Conservation (phyloP, 768 basidiomycete species). For the Mycena polygramma region DNA sequence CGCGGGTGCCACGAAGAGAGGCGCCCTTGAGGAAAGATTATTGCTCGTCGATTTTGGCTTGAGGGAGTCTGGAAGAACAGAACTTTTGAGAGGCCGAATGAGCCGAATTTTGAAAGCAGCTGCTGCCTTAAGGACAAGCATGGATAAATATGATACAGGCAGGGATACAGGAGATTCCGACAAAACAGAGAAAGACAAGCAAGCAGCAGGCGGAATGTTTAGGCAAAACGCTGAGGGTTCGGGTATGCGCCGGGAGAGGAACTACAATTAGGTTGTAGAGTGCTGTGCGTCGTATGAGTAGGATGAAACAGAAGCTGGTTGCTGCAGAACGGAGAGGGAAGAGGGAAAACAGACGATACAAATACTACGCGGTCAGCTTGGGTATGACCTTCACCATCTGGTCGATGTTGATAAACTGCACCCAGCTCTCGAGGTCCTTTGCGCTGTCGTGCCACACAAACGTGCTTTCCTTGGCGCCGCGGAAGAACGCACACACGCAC, state of each 20-base stretch:
- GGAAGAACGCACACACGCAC: conserved; percentile 83
- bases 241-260: not conserved
- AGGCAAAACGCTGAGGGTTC: not conserved
- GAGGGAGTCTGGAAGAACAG: too few species aligned
- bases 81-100: too few species aligned
- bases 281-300: not conserved
- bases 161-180: conserved; percentile 2
- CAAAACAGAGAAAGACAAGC: not conserved
- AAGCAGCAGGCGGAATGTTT: not conserved
- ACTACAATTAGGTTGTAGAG: not conserved
- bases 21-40: too few species aligned
- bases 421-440: conserved; percentile 81
- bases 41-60: too few species aligned
- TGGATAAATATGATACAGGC: conserved; percentile 1
- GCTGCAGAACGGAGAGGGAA: not conserved
- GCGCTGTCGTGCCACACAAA: conserved; percentile 80
- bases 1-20: too few species aligned
- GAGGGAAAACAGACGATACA: not conserved
- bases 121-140: not conserved
- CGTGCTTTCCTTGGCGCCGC: conserved; percentile 71
- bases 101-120: too few species aligned
- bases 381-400: conserved; percentile 85
- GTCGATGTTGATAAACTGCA: conserved; percentile 87
- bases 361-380: conserved; percentile 70
- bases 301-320: not conserved